phyloP scores from a whole-genome alignment of 2,329 filamentous ascomycete species.

The Scedosporium boydii region DNA sequence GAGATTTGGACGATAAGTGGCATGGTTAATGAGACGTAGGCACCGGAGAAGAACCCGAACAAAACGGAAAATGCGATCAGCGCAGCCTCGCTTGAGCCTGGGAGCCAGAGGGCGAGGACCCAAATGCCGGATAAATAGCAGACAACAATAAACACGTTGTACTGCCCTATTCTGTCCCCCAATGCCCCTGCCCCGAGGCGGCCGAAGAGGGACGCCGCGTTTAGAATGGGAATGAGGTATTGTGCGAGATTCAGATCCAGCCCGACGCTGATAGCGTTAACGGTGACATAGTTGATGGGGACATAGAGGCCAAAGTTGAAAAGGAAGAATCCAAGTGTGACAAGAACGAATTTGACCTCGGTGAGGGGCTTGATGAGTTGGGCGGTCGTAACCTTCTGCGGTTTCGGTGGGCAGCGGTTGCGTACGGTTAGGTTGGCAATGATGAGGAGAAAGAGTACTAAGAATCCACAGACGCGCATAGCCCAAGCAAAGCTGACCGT shows the following conservation, averaged over 20 bases:
- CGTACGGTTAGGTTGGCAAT: slow-evolving; percentile 19
- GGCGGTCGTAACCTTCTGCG: slow-evolving; percentile 14
- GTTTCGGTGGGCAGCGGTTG: slow-evolving; percentile 10
- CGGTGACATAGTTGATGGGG: slow-evolving; percentile 25
- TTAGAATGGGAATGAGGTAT: slow-evolving; percentile 28
- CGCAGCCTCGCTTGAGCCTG: slow-evolving; percentile 15
- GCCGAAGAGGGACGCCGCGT: slow-evolving; percentile 27
- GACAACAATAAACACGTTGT: slow-evolving; percentile 34
- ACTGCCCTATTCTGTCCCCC: slow-evolving; percentile 26
- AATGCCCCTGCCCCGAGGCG: slow-evolving; percentile 22
- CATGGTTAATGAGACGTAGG: slow-evolving; percentile 27
- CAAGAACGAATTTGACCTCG: slow-evolving; percentile 20
- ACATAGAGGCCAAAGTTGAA: slow-evolving; percentile 26
- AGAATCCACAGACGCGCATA: slow-evolving; percentile 21
- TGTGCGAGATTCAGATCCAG: slow-evolving; percentile 18
- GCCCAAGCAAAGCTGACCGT: slow-evolving; percentile 21
- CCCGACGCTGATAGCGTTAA: slow-evolving; percentile 19
- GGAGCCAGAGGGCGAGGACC: slow-evolving; percentile 33
- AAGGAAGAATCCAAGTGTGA: slow-evolving; percentile 22
- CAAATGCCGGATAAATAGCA: slow-evolving; percentile 28
- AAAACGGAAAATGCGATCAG: slow-evolving; percentile 28
- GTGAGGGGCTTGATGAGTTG: slow-evolving; percentile 19
- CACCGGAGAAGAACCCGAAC: slow-evolving; percentile 32
- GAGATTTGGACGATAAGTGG: slow-evolving; percentile 40
- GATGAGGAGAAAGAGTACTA: slow-evolving; percentile 20